Evolutionary conservation across 2,329 filamentous ascomycete species (phyloP), one percentile per base, ranked within the genome.

Genomic region (Penicillium sclerotigenum): DNA sequence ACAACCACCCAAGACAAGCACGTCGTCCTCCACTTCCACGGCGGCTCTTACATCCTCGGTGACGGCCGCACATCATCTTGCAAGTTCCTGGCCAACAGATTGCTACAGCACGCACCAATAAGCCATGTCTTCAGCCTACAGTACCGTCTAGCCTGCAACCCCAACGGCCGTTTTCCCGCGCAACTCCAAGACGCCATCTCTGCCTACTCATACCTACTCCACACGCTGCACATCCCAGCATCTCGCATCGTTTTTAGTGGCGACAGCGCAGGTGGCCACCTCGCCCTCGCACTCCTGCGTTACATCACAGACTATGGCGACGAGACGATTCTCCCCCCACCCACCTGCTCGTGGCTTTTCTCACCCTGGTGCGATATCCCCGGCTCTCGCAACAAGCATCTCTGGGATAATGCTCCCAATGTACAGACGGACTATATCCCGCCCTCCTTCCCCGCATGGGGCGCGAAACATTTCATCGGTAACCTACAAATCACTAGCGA

Each of bases 161-260:
- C 51, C 5, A 54, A 53, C 18, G 57, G 48, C 24, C 51, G 56
- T 4, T 66, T 59, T 36, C 63, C 64, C 1, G 64, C 54, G 9
- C 59, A 62, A 11, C 57, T 66, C 34, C 64, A 65, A 61, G 64
- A 66, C 24, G 62, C 63, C n/a, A 49, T 66, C 26, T 60, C 64
- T 1, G 58, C 63, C 9, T 66, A 66, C 37, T 18, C 58, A 28
- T 65, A 65, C 24, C 59, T 66, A 20, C 38, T 65, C 18, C 51
- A 59, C 24, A 56, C 58, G 3, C n/a, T 64, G 2, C 46, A 54
- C 20, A 65, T 66, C 45, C 59, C 61, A 2, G 58, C 65, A 5
- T 56, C 47, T 10, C 65, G 59, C 6, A 65, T 67, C 26, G 36
- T 66, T 4, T 34, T 67, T 20, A 58, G 53, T 6, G 64, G 65